phyloP scores from a whole-genome alignment of 805 yeast species.

The Candida germanica region DNA sequence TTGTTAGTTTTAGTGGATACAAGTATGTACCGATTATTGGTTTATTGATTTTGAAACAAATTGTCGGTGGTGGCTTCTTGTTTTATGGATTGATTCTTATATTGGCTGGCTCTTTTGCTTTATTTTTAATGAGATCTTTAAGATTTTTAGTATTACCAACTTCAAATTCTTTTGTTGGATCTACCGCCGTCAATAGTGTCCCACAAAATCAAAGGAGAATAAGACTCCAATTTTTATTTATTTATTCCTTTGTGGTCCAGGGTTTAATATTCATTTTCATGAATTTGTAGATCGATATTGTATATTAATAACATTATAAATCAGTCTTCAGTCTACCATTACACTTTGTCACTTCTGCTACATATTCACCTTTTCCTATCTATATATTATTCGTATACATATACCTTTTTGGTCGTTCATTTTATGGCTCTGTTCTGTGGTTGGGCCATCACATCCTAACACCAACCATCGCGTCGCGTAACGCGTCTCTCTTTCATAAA shows the following conservation, averaged over 20 bases:
- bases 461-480: too few relatives aligned
- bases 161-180: constrained; percentile 33
- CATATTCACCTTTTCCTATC: too few relatives aligned
- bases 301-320: too few relatives aligned
- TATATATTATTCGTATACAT: too few relatives aligned
- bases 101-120: constrained; percentile 39
- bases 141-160: constrained; percentile 63
- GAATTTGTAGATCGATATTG: constrained; percentile 21
- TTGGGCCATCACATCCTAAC: neutral
- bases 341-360: too few relatives aligned
- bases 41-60: constrained; percentile 51
- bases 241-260: constrained; percentile 82
- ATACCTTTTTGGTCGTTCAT: too few relatives aligned
- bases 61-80: constrained; percentile 33
- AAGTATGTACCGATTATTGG: constrained; percentile 79
- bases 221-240: constrained; percentile 81
- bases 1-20: constrained; percentile 88
- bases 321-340: too few relatives aligned
- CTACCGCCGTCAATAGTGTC: constrained; percentile 47
- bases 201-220: constrained; percentile 69
- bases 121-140: constrained; percentile 67
- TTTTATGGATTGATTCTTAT: constrained; percentile 36
- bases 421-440: neutral
- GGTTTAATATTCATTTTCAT: constrained; percentile 71
- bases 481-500: constrained; percentile 1